Conservation (phyloP, 2,329 filamentous ascomycete species). For the Pseudohalonectria lignicola region DNA sequence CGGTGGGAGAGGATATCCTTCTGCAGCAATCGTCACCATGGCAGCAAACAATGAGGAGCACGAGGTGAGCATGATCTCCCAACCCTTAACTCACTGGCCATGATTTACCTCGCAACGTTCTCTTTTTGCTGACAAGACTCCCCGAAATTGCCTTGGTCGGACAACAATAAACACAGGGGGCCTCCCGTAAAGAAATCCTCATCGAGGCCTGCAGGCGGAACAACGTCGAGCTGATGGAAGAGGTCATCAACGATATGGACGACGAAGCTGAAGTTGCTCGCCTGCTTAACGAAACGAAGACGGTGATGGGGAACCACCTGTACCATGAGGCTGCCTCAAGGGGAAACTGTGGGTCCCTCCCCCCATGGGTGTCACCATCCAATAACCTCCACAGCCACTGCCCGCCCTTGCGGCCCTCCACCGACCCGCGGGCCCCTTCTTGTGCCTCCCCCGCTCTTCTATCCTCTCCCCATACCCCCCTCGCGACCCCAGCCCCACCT, state of each 20-base stretch:
- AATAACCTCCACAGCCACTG: no score
- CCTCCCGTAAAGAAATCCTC: slow-evolving; percentile 72
- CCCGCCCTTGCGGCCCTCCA: no score
- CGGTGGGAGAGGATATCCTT: no score
- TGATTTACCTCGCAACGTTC: no score
- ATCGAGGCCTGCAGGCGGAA: slow-evolving; percentile 90
- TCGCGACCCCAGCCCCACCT: no score
- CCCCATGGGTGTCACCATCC: no score
- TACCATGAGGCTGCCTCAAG: slow-evolving; percentile 80
- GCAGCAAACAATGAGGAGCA: slow-evolving; percentile 18
- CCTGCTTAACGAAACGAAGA: slow-evolving; percentile 77
- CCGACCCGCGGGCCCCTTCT: no score
- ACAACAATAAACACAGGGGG: slow-evolving; percentile 47
- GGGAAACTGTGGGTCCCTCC: slow-evolving; percentile 62
- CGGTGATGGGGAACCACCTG: slow-evolving; percentile 77
- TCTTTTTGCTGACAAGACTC: no score
- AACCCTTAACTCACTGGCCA: no score
- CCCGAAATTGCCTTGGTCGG: no score
- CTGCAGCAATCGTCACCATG: no score
- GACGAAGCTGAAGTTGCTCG: slow-evolving; percentile 54
- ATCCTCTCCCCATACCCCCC: background rate
- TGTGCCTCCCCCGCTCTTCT: slow-evolving; percentile 1
- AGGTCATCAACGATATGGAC: slow-evolving; percentile 53
- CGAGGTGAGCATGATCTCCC: slow-evolving; percentile 18
- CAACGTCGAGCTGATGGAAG: slow-evolving; percentile 74